phyloP scores from a whole-genome alignment of 257 asterid genomes.

The Salvia splendens region DNA sequence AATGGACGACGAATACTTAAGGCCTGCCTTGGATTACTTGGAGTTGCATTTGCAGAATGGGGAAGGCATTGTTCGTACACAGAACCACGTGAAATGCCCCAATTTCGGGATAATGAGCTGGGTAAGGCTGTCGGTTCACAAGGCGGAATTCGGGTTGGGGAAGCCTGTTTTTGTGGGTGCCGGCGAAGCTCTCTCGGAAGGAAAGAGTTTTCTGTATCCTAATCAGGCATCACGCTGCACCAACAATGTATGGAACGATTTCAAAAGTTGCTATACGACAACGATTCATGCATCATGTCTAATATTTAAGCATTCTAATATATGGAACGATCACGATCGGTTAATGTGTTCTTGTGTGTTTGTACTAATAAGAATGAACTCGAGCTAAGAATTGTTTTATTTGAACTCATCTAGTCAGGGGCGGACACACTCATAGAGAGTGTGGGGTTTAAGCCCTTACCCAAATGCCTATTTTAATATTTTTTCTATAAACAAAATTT shows the following conservation, averaged over 20 bases:
- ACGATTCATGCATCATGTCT: constrained; percentile 21
- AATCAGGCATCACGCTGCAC: constrained; percentile 49
- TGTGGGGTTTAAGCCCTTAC: too few species aligned
- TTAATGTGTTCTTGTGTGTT: too few species aligned
- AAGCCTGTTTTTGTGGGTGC: constrained; percentile 54
- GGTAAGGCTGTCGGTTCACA: constrained; percentile 38
- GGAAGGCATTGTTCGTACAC: constrained; percentile 35
- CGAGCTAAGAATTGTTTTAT: too few species aligned
- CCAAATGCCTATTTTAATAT: too few species aligned
- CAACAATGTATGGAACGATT: constrained; percentile 55
- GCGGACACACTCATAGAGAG: too few species aligned
- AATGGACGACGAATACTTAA: constrained; percentile 55
- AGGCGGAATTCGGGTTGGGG: constrained; percentile 77
- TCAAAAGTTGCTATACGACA: constrained; percentile 38
- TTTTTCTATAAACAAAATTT: too few species aligned
- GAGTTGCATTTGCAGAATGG: constrained; percentile 39
- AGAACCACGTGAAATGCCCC: constrained; percentile 46
- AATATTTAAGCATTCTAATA: too few species aligned
- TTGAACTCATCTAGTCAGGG: too few species aligned
- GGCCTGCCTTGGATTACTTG: constrained; percentile 62
- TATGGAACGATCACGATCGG: too few species aligned
- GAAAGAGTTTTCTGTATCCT: constrained; percentile 29
- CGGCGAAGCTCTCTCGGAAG: constrained; percentile 37
- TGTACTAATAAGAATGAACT: too few species aligned
- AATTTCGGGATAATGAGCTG: constrained; percentile 58